Base-by-base conservation (phyloP, 139 green algal genomes). In the Tetradesmus obliquus region DNA sequence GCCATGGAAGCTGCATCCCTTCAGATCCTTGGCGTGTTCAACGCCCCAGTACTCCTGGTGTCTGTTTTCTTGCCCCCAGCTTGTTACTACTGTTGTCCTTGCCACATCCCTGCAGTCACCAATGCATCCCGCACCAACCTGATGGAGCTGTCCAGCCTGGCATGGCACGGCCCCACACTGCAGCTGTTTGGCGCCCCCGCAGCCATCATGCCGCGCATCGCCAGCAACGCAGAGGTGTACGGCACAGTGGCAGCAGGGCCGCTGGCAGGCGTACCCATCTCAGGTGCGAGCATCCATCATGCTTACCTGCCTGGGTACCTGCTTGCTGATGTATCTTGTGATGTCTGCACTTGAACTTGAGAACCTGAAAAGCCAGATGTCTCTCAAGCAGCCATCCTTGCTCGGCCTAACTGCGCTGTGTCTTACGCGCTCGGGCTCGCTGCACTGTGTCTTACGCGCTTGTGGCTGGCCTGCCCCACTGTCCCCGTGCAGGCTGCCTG, bases 41-140 rank as follows among this genome's bases (percentile, higher is more conserved):
- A 45, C 0, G 32, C 32, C 32, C 32, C 32, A 45, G 32, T 45
- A 45, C 32, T 45, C 32, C 32, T 45, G 32, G 32, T 45, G 32
- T 45, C 32, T 45, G 0, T 45, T 45, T 45, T 45, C 32, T 45
- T 45, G 32, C 32, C 32, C 32, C 32, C 32, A 45, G 32, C 32
- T 45, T 45, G 32, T 45, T 45, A 45, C 32, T 45, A 45, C 32
- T 45, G 32, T 45, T 45, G 32, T 45, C 32, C 32, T 45, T 45
- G 32, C 32, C 32, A 45, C 32, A 45, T 45, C 58, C 53, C 58
- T 79, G 88, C 88, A 96, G 98, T 98, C 5, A 97, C 95, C 66
- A 99, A 99, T 90, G 98, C 98, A 19, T 96, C 95, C 1, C 95
- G 98, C 82, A 99, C 97, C 13, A 95, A 97, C 86, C 93, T 99